A percentile compares a stretch with the other conserved stretches of the same genome.
These are phyloP conservation scores for Dactylellina leptospora DNA, from an alignment of 2,329 filamentous ascomycete genomes.

Conservation along the genomic window DNA sequence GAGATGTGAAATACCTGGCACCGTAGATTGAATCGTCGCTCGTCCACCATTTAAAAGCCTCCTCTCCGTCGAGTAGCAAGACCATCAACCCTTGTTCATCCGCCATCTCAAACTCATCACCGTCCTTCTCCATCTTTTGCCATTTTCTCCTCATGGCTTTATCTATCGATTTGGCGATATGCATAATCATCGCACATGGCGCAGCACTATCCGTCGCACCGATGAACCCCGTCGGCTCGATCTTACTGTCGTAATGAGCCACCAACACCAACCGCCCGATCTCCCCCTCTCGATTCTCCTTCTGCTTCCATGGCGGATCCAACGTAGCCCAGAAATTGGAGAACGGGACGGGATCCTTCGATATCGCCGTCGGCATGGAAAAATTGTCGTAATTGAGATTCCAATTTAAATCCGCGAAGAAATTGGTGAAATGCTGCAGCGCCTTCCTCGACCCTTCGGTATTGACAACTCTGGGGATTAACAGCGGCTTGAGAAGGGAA, in stretches of 20 bases:
- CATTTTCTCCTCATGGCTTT: constrained; percentile 82
- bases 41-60: constrained; percentile 85
- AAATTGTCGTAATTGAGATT: constrained; percentile 85
- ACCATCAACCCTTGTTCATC: constrained; percentile 87
- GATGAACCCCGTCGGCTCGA: constrained; percentile 82
- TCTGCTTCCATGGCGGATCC: constrained; percentile 80
- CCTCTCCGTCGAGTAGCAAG: constrained; percentile 89
- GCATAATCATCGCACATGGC: constrained; percentile 92
- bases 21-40: constrained; percentile 87
- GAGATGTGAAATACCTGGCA: constrained; percentile 68
- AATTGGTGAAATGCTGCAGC: constrained; percentile 82
- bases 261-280: constrained; percentile 84
- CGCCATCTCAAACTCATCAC: constrained; percentile 66
- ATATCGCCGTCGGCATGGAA: constrained; percentile 81
- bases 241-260: constrained; percentile 91
- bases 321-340: constrained; percentile 84
- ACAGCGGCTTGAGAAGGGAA: constrained; percentile 81
- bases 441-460: constrained; percentile 77
- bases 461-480: constrained; percentile 87
- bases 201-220: constrained; percentile 93
- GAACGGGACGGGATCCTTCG: constrained; percentile 79
- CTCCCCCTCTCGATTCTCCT: constrained; percentile 68
- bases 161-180: constrained; percentile 82
- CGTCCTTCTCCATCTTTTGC: constrained; percentile 70
- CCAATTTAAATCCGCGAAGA: constrained; percentile 82